Percentiles rank a stretch among this genome's conserved stretches.
Conservation (phyloP, 768 basidiomycete genomes). For the Psilocybe cyanescens region DNA sequence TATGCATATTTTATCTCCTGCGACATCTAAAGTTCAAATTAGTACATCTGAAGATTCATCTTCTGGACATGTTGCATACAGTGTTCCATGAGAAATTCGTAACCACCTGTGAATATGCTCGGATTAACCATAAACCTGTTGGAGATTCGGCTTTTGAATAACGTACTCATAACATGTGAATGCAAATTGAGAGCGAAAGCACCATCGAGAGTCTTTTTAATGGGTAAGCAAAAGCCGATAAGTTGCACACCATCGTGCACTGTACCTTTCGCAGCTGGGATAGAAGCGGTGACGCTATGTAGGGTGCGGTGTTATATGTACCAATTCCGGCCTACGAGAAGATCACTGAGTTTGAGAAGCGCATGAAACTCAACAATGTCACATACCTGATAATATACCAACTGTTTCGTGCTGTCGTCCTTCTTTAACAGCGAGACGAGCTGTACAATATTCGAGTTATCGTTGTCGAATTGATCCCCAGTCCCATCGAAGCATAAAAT, state of each 20-base stretch:
- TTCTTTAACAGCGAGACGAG: constrained; percentile 56
- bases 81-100: constrained; percentile 63
- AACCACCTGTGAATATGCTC: constrained; percentile 40
- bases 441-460: constrained; percentile 60
- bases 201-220: constrained; percentile 44
- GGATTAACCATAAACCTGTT: background rate
- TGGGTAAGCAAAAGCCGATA: background rate
- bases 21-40: constrained; percentile 34
- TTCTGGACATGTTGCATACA: constrained; percentile 32
- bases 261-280: constrained; percentile 43
- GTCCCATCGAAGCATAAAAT: constrained; percentile 64
- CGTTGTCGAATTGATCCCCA: constrained; percentile 52
- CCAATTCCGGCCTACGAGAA: constrained; percentile 50
- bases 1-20: constrained; percentile 63
- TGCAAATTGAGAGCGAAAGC: constrained; percentile 54
- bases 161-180: constrained; percentile 52
- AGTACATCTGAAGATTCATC: background rate
- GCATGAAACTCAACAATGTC: background rate
- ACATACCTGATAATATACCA: constrained; percentile 60
- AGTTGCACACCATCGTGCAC: too few species aligned
- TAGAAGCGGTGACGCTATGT: constrained; percentile 37
- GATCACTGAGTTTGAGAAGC: background rate
- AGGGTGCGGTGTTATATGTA: constrained; percentile 44
- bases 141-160: background rate
- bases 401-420: constrained; percentile 52